Base-by-base conservation (phyloP, 164 flowering plant species). In the Cinnamomum micranthum region DNA sequence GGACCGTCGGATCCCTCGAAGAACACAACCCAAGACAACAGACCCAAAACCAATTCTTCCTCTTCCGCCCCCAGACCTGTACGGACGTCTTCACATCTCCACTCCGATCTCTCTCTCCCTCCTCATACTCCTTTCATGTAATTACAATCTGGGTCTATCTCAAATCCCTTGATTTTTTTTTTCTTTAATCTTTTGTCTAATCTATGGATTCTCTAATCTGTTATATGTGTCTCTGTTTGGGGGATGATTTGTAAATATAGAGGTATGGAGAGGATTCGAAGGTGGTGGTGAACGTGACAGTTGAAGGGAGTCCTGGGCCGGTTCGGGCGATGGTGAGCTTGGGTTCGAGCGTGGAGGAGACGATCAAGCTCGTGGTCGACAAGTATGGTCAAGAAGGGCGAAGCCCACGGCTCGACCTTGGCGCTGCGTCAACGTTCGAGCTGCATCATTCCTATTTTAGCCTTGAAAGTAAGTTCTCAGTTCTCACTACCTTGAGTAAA, bases 241-340 rank as follows among this genome's bases (percentile, higher is more conserved):
- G 47, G 47, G 47, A 1, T 41, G 47, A 41, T 41, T 41, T 41
- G 47, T 41, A 41, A 41, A 55, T 71, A 2, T 31, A 82, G 87
- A 81, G 72, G 2, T 88, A 84, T 73, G 77, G 81, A 9, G 86
- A 82, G 72, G 97, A 95, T 41, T 81, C 88, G 4, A 94, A 93
- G 75, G 98, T 89, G 50, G 92, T 92, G 80, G 85, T 94, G 10
- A 94, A 84, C 74, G 97, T 94, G 69, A 84, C 89, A 0, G 92
- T 95, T 23, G 95, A 91, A 72, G 97, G 95, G 59, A 93, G 97
- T 71, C 88, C 94, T 13, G 98, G 98, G 60, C 93, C 94, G 19
- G 82, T 95, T 0, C 72, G 87, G 73, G 74, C 88, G 23, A 79
- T 95, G 97, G 91, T 90, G 15, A 84, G 80, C 68, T 77, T 91